Conservation (phyloP, 2,329 filamentous ascomycete species). For the Talaromyces funiculosus region DNA sequence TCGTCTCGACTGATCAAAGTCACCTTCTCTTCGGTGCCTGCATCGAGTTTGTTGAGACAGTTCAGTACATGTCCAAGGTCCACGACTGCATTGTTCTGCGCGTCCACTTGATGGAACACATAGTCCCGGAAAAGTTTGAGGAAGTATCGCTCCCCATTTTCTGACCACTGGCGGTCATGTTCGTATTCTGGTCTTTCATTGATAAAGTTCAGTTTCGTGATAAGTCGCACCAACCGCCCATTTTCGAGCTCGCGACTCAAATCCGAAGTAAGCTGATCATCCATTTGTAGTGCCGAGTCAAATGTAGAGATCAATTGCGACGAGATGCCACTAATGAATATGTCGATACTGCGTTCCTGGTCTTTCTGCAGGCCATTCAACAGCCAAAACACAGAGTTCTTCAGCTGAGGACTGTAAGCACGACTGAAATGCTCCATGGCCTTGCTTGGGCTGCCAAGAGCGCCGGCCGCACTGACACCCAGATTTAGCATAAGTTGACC, state of each 20-base stretch:
- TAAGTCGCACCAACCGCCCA: constrained; percentile 70
- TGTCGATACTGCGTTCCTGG: constrained; percentile 66
- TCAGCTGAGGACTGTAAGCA: constrained; percentile 70
- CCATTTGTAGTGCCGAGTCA: constrained; percentile 71
- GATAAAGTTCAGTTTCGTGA: constrained; percentile 78
- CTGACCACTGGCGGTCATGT: constrained; percentile 73
- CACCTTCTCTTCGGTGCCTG: constrained; percentile 79
- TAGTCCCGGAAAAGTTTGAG: constrained; percentile 95
- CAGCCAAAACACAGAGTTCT: constrained; percentile 76
- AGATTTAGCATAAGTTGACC: constrained; percentile 79
- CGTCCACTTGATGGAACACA: constrained; percentile 92
- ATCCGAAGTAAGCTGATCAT: constrained; percentile 68
- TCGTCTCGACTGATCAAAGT: constrained; percentile 84
- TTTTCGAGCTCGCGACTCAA: constrained; percentile 83
- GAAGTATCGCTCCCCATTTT: constrained; percentile 86
- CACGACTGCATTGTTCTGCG: constrained; percentile 72
- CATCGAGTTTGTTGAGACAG: constrained; percentile 88
- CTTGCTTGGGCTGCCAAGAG: constrained; percentile 59
- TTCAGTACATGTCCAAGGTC: constrained; percentile 83
- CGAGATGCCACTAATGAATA: constrained; percentile 72
- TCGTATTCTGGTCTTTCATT: constrained; percentile 86
- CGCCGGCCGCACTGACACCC: constrained; percentile 60
- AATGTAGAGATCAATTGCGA: constrained; percentile 69
- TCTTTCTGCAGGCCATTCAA: constrained; percentile 59
- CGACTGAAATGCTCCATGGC: constrained; percentile 71